Evolutionary conservation across 495 filamentous ascomycete genomes (phyloP), one percentile per base, ranked within the genome.

Genomic region (Podospora bellae-mahoneyi): DNA sequence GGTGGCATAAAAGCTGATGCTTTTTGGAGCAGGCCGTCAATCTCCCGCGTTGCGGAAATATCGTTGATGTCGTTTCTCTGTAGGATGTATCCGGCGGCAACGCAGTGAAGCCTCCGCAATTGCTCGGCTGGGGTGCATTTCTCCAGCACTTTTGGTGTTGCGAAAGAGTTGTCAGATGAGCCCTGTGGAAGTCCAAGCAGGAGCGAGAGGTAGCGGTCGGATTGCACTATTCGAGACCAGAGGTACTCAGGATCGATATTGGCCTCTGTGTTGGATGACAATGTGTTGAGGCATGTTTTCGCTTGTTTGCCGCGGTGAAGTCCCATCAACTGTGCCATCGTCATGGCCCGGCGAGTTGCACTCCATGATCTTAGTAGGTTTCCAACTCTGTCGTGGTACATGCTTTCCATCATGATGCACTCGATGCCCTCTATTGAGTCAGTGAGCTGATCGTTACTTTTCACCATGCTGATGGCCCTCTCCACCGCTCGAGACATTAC

Each of bases 331-430:
- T 84, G 79, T 0, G 77, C 78, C 26, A 83, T 66, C 7, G 71
- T 75, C 70, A 82, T 78, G 1, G 84, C 85, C 48, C 83, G 77
- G 16, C 79, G 82, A 9, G 73, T 71, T 5, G 79, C 69, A n/a
- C 83, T 65, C 78, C 77, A 84, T 0, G 78, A 74, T 1, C 75
- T 76, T 23, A 80, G 82, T 7, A 86, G 75, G 63, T 83, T 83
- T 0, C 84, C 84, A 7, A 66, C 71, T 34, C 84, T 79, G 54
- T 78, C 79, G 20, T 83, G 78, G 68, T 83, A 84, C 64, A 82
- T 69, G 32, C 75, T 76, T 69, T 86, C 84, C 10, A 84, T 74
- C 68, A 86, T 81, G 53, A 86, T 72, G 69, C 82, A 85, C 66
- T 86, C 83, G 10, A 86, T 65, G 7, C 78, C 80, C 61, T 86